Base-by-base conservation (phyloP, 1,139 yeast species). In the Debaryomyces sp. region DNA sequence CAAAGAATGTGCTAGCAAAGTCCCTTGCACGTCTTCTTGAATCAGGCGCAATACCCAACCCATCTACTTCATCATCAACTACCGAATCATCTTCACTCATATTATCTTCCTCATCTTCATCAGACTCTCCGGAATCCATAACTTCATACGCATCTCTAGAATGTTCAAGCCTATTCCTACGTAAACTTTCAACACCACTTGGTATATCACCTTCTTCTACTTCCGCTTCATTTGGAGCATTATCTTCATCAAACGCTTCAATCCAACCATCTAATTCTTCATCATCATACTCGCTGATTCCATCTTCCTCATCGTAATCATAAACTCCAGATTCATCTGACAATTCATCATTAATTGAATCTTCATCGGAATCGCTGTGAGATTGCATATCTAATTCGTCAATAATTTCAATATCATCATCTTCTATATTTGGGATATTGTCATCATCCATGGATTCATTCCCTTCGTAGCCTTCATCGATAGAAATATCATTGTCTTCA, bases 261-360 rank as follows among this genome's bases (percentile, higher is more conserved):
- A 76, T 67, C 79, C 79, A 75, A 2, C 73, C 75, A 52, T 75
- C 79, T 15, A 74, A 61, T 43, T 72, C 79, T 41, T 64, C 76
- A 48, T 73, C 75, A 41, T 71, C 76, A 48, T 73, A 70, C 35
- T 66, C 75, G 51, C 71, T 68, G 29, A 55, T 59, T 12, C 59
- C 67, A 40, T 52, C 63, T 12, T 59, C 62, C 12, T 63, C 73
- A 9, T 61, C 71, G 24, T 63, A 67, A 27, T 67, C 75, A 33
- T 66, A 64, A 32, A 59, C 64, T 27, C 63, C 73, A 12, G 69
- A 76, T 15, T 63, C 72, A 3, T 63, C 74, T 15, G 64, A 68
- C 7, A 67, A 71, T 6, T 66, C 73, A 3, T 64, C 70, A 30
- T 32, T 23, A 13, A 42, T 21, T n/a, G 48, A 45, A 9, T 62